Evolutionary conservation across 2,329 filamentous ascomycete genomes (phyloP), one percentile per base, ranked within the genome.

Genomic region (Fusarium circinatum): DNA sequence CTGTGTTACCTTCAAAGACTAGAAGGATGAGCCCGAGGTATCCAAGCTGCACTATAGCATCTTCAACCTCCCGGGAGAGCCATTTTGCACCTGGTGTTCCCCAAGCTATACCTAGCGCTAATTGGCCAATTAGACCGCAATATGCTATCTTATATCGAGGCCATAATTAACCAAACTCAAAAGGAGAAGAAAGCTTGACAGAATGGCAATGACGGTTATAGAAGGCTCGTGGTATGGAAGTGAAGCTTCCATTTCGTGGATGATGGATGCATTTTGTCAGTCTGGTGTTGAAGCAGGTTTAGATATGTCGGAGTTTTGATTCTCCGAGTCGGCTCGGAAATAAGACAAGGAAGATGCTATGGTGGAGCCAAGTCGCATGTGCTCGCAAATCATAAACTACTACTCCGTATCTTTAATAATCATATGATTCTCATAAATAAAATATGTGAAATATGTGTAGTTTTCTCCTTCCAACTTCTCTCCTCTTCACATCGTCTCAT

Each of bases 1-100:
- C 1, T 0, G 0, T 24, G 41, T 34, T 11, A 87, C 90, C 91
- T 84, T 94, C 91, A 78, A 90, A 94, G 0, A 95, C 92, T 3
- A 95, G 82, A 32, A 94, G 82, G 12, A 95, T 86, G n/a, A 95
- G 79, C 0, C 93, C 93, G 0, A 95, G 81, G 77, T 95, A 95
- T 1, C 93, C 93, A 3, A 95, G 79, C 67, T 92, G 87, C 28
- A 91, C 86, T 34, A 93, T 84, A 0, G 85, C 84, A 24, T 86
- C 77, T 80, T 95, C 86, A 3, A 85, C 80, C 8, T 86, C 82
- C 0, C 64, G 26, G 1, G 84, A 83, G 1, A 95, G 85, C 87
- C 88, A 90, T 78, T 88, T 85, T 7, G 85, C 88, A 3, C 91
- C 91, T 0, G 93, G 92, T 0, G 86, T 87, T 14, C 93, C 93